Percentiles rank a stretch among this genome's conserved stretches.
Evolutionary conservation across 306 rosid species (phyloP).

Genomic region (Vachellia pachyceras): DNA sequence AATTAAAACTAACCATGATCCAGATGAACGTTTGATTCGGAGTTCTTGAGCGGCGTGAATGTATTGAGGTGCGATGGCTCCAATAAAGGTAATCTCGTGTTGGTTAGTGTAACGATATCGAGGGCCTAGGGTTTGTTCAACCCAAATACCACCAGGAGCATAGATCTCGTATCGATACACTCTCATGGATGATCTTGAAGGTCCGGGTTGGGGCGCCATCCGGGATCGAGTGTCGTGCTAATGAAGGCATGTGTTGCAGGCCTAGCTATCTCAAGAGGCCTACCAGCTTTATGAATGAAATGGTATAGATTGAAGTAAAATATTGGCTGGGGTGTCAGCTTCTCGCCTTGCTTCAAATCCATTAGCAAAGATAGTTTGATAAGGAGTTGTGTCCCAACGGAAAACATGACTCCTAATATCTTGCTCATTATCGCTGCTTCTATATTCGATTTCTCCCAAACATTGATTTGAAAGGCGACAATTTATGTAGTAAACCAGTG

Average conservation of each 20-base stretch:
- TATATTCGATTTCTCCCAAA: neutral
- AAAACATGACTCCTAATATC: neutral
- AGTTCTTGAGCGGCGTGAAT: slow-evolving; percentile 22
- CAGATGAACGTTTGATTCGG: neutral
- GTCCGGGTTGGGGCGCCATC: neutral
- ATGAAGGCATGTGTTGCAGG: neutral
- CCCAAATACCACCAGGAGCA: slow-evolving; percentile 42
- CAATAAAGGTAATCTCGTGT: slow-evolving; percentile 20
- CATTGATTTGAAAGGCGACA: neutral
- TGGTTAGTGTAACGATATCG: no score
- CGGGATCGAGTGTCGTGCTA: slow-evolving; percentile 11
- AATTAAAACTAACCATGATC: no score
- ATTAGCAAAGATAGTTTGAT: neutral
- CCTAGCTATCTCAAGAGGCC: neutral
- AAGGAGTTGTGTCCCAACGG: neutral
- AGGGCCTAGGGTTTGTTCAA: no score
- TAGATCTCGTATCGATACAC: slow-evolving; percentile 21
- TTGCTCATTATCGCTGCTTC: neutral
- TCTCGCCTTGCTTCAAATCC: slow-evolving; percentile 19
- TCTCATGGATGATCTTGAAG: neutral
- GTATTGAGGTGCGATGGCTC: slow-evolving; percentile 17
- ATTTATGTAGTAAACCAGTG: neutral
- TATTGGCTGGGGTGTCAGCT: neutral
- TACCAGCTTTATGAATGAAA: neutral
- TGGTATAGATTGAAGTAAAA: neutral